Percentiles rank a stretch among this genome's conserved stretches.
Evolutionary conservation across 2,329 filamentous ascomycete genomes (phyloP).

Genomic region (Ceratocystis eucalypticola): DNA sequence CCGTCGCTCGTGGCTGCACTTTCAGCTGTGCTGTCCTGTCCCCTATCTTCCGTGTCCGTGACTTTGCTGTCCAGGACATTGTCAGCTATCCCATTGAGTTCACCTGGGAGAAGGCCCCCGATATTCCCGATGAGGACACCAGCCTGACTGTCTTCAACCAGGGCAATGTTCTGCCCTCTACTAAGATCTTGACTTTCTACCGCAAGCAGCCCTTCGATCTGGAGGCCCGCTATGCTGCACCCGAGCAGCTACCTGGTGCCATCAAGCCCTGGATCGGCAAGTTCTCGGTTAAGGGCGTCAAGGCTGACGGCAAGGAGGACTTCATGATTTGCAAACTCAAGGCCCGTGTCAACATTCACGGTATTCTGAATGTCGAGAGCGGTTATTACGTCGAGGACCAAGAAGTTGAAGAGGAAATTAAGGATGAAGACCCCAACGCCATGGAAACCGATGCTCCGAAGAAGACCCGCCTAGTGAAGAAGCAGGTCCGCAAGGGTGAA

Average conservation of each 20-base stretch:
- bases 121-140: conserved; percentile 97
- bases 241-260: conserved; percentile 77
- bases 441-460: conserved; percentile 36
- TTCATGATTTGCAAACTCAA: conserved; percentile 99
- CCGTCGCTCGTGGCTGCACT: conserved; percentile 84
- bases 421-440: conserved; percentile 43
- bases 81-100: conserved; percentile 98
- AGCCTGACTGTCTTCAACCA: conserved; percentile 95
- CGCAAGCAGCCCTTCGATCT: conserved; percentile 94
- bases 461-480: conserved; percentile 95
- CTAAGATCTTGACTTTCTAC: conserved; percentile 99
- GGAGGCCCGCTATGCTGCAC: conserved; percentile 84
- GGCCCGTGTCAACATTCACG: conserved; percentile 90
- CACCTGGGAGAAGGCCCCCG: conserved; percentile 94
- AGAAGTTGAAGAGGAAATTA: conserved; percentile 87
- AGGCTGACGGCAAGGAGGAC: conserved; percentile 83
- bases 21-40: conserved; percentile 97
- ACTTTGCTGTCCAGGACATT: conserved; percentile 95
- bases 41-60: conserved; percentile 93
- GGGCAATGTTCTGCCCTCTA: conserved; percentile 92
- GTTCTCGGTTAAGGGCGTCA: conserved; percentile 96
- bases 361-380: conserved; percentile 88
- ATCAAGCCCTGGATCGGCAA: conserved; percentile 88
- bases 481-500: conserved; percentile 96
- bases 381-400: conserved; percentile 98